Evolutionary conservation across 83 land plant species (phyloP), one percentile per base, ranked within the genome.

Genomic region (Picea mariana): DNA sequence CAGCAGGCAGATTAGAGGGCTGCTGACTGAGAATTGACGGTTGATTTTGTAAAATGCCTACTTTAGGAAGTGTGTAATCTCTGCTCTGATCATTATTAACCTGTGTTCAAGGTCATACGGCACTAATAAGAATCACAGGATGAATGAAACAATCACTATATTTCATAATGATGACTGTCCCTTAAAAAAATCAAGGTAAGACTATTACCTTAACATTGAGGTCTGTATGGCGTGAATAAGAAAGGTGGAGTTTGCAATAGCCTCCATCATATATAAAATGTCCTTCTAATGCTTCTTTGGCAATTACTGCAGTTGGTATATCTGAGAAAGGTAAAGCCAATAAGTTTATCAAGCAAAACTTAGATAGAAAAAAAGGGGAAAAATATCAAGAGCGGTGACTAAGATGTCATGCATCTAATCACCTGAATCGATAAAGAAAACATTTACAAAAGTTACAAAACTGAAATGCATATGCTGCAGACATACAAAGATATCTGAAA

Each of bases 221-320:
- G 87, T 95, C 96, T 89, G 93, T 94, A 88, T 95, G 97, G 78
- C 95, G 95, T 88, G 98, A 95, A 88, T 95, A 95, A 59, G 98
- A 87, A 27, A 95, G 97, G 85, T 95, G 98, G 83, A 95, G 90
- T 87, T 95, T 95, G 87, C 96, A 95, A 86, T 86, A 95, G 86
- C 98, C 96, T 87, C 96, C 98, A 83, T 95, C 95, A 86, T 95
- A 95, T 69, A 95, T 92, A 87, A 93, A 90, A 77, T 95, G 98
- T 47, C 98, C 96, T 81, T 95, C 96, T 52, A 95, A 84, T 58
- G 98, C 93, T 26, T 92, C 97, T 86, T 93, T 95, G 4, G 96
- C 98, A 83, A 92, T 87, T 17, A 90, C 92, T 38, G 98, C 98
- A 67, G 92, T 95, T 4, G 89, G 81, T 34, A 95, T 79, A 88